phyloP scores from a whole-genome alignment of 169 alveolate species.

The Plasmodium knowlesi region DNA sequence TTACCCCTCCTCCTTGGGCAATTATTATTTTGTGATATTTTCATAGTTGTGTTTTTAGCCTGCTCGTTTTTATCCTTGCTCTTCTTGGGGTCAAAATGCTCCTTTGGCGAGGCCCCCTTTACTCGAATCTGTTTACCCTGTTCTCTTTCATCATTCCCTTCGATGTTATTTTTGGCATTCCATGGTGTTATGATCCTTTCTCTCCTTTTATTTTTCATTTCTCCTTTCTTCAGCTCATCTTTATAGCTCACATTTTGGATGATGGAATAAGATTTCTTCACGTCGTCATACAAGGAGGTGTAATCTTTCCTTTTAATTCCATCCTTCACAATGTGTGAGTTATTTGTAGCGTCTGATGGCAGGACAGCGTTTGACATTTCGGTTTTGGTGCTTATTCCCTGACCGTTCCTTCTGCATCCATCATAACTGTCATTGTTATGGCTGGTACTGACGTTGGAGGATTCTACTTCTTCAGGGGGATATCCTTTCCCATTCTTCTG shows the following conservation, averaged over 20 bases:
- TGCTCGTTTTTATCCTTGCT: neutral
- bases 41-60: neutral
- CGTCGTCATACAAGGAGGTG: slow-evolving; percentile 5
- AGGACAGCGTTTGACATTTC: neutral
- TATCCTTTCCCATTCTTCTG: neutral
- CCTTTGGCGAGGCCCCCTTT: neutral
- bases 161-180: neutral
- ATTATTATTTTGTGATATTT: neutral
- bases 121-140: neutral
- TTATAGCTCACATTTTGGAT: neutral
- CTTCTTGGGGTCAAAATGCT: neutral
- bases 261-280: neutral
- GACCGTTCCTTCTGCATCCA: neutral
- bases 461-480: neutral
- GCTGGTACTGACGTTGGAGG: neutral
- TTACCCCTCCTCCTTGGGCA: neutral
- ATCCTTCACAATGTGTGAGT: neutral
- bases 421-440: neutral
- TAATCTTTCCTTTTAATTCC: neutral
- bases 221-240: neutral
- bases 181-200: neutral
- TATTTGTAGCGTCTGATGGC: neutral
- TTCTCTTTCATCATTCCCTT: neutral
- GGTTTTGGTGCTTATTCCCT: neutral
- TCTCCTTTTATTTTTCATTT: neutral